A percentile compares a stretch with the other conserved stretches of the same genome.
phyloP scores from a whole-genome alignment of 1,284 basidiomycete genomes.

The Ustilago shanxiensis region DNA sequence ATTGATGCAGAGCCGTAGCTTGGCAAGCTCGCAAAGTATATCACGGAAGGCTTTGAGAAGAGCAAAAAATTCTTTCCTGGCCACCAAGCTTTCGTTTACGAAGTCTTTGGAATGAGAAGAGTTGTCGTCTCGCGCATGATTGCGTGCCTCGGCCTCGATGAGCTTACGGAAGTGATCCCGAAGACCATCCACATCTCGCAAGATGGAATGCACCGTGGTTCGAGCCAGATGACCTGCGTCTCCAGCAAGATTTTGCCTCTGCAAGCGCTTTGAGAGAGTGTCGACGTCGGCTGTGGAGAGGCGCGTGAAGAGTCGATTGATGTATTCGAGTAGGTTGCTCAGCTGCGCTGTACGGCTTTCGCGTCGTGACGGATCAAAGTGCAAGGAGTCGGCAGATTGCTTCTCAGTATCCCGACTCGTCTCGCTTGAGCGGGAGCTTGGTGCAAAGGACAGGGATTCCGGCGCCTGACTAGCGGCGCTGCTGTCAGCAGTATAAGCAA shows the following conservation, averaged over 20 bases:
- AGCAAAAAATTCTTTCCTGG: conserved; percentile 83
- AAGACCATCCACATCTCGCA: conserved; percentile 79
- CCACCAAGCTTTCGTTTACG: conserved; percentile 73
- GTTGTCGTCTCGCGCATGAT: conserved; percentile 26
- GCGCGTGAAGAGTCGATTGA: conserved; percentile 77
- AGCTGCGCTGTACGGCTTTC: conserved; percentile 71
- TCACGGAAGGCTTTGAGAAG: conserved; percentile 89
- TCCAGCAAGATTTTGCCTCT: conserved; percentile 86
- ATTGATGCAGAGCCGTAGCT: conserved; percentile 85
- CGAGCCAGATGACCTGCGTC: conserved; percentile 90
- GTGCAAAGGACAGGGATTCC: conserved; percentile 34
- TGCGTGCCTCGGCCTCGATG: conserved; percentile 73
- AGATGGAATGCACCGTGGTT: conserved; percentile 81
- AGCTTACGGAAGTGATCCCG: conserved; percentile 80
- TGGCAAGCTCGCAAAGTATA: conserved; percentile 83
- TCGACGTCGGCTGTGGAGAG: conserved; percentile 86
- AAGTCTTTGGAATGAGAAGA: conserved; percentile 71
- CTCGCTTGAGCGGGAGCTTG: conserved; percentile 48
- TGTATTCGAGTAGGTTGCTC: conserved; percentile 79
- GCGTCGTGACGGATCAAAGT: conserved; percentile 32
- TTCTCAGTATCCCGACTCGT: conserved; percentile 48
- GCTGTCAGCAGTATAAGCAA: conserved; percentile 43
- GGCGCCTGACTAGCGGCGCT: conserved; percentile 41
- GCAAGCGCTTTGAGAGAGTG: conserved; percentile 87
- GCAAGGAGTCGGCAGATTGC: conserved; percentile 30